Percentiles rank a stretch among this genome's conserved stretches.
These are phyloP conservation scores for Neurospora sp. DNA, from an alignment of 495 filamentous ascomycete genomes.

Conservation along the genomic window DNA sequence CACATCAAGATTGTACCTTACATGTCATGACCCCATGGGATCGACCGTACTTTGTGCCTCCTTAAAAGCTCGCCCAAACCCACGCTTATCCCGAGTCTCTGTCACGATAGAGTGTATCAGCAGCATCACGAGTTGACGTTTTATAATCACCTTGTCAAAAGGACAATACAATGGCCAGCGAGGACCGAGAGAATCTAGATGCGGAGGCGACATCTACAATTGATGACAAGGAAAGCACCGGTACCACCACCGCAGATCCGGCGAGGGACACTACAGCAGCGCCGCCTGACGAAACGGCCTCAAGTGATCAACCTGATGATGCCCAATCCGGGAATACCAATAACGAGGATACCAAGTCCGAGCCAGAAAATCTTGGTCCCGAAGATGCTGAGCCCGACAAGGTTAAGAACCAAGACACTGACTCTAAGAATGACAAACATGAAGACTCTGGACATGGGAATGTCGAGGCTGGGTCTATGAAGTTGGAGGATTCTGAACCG, in stretches of 20 bases:
- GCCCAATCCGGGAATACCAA: background rate
- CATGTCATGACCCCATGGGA: background rate
- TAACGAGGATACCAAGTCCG: background rate
- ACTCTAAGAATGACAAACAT: background rate
- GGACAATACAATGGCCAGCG: background rate
- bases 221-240: background rate
- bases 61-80: background rate
- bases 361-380: background rate
- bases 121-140: background rate
- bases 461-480: background rate
- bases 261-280: background rate
- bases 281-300: background rate
- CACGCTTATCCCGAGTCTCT: background rate
- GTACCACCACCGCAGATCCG: background rate
- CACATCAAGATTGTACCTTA: background rate
- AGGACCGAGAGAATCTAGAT: background rate
- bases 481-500: background rate
- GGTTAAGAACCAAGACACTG: background rate
- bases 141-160: background rate
- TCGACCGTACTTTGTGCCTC: background rate
- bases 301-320: background rate
- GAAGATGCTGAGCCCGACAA: background rate
- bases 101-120: background rate
- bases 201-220: background rate
- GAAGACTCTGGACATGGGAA: background rate